Base-by-base conservation (phyloP, 306 rosid species). In the Clitoria ternatea region DNA sequence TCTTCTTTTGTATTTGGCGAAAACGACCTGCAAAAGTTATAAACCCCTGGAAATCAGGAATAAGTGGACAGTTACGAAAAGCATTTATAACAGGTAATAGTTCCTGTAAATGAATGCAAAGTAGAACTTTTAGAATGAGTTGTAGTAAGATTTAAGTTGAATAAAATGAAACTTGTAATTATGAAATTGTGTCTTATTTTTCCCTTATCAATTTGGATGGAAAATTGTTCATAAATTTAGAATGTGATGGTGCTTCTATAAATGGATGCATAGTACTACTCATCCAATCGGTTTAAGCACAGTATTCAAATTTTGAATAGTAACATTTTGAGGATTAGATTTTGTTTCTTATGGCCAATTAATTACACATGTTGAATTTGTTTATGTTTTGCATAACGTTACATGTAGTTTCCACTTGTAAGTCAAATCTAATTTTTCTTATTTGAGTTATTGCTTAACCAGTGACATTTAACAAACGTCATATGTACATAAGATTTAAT, bases 21-120 rank as follows among this genome's bases (percentile, higher is more conserved):
- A 89, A 77, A 81, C 82, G 75, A 75, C 92, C 88, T 45, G 96
- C 77, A 39, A 84, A 80, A 39, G 85, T 82, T 47, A 87, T 94
- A 67, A 69, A 79, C 29, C 97, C 99, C n/a, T 95, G 97, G 96
- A 91, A 83, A 77, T 83, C 97, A 42, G 97, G 99, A 68, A 61
- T 95, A 64, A 95, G 97, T 60, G 99, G 99, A 52, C 99, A 95
- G 65, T 76, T 95, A 81, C 99, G 83, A 79, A 95, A 85, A 66
- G 97, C 99, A 60, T 95, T 95, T 76, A 70, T 91, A 68, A 89
- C 99, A 78, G 99, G 99, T 95, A 71, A 63, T 54, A 65, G 47
- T 78, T 60, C 0, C 2, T 22, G 45, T 7, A 6, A 52, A 13
- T 5, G 14, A 70, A 32, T 30, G 29, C 37, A 42, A 22, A 20